Conservation (phyloP, 2,329 filamentous ascomycete genomes). For the Neonectria faginata region DNA sequence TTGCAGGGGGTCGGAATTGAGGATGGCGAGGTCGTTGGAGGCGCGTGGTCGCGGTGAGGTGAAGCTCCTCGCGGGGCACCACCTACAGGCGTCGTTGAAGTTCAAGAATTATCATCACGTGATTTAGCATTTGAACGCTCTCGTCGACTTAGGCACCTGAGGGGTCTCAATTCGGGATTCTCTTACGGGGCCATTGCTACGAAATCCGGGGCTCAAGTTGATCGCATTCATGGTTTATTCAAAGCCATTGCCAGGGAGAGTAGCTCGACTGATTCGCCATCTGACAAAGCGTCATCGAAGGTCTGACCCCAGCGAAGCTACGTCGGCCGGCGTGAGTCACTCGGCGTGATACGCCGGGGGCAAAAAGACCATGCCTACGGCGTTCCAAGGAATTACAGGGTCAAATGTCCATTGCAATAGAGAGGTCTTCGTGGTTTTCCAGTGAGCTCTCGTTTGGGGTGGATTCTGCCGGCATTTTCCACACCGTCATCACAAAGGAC, state of each 20-base stretch:
- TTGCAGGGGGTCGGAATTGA: background rate
- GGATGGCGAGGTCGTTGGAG: background rate
- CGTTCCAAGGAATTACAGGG: constrained; percentile 3
- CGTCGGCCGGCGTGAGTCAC: constrained; percentile 39
- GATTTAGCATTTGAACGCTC: constrained; percentile 1
- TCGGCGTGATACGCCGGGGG: constrained; percentile 20
- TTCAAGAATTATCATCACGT: constrained; percentile 23
- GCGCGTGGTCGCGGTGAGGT: constrained; percentile 14
- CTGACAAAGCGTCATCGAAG: constrained; percentile 13
- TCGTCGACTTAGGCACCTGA: background rate
- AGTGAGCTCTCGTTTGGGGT: background rate
- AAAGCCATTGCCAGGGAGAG: constrained; percentile 1
- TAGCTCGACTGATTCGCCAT: background rate
- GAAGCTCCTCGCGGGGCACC: constrained; percentile 22
- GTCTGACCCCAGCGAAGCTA: constrained; percentile 3
- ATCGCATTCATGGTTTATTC: background rate
- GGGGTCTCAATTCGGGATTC: constrained; percentile 10
- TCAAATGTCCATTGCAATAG: background rate
- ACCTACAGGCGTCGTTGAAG: constrained; percentile 1
- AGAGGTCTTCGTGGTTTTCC: background rate
- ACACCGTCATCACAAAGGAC: constrained; percentile 8
- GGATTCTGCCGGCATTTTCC: background rate
- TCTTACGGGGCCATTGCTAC: background rate
- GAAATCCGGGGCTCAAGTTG: background rate
- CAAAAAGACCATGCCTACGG: constrained; percentile 26